Conservation (phyloP, 495 filamentous ascomycete species). For the Lichenothelia convexa region DNA sequence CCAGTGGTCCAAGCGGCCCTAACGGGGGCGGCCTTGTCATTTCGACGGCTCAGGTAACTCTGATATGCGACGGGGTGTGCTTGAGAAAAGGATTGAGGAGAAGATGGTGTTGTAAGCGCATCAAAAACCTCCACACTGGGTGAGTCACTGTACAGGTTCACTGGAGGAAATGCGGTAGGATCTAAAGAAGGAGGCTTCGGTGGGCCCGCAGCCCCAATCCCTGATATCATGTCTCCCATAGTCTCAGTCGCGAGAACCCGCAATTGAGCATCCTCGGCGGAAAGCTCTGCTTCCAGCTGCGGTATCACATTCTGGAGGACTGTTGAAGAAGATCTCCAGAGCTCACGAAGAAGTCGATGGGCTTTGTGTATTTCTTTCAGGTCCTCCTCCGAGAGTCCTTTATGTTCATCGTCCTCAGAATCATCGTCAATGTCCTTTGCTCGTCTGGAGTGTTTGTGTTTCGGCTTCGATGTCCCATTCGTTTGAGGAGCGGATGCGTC, state of each 20-base stretch:
- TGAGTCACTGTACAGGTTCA: too few relatives aligned
- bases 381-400: constrained; percentile 59
- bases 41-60: constrained; percentile 60
- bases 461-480: constrained; percentile 19
- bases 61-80: constrained; percentile 60
- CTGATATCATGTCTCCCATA: constrained; percentile 79
- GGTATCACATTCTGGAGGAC: constrained; percentile 88
- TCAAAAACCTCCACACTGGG: constrained; percentile 44
- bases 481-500: constrained; percentile 48
- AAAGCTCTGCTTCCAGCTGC: constrained; percentile 81
- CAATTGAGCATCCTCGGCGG: constrained; percentile 71
- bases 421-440: constrained; percentile 38
- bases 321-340: constrained; percentile 81
- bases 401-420: constrained; percentile 44
- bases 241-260: constrained; percentile 81
- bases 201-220: constrained; percentile 75
- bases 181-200: constrained; percentile 56
- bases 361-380: constrained; percentile 76
- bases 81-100: constrained; percentile 67
- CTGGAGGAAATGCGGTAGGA: constrained; percentile 62
- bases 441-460: constrained; percentile 11
- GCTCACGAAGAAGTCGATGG: constrained; percentile 70
- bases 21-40: constrained; percentile 67
- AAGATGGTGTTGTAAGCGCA: constrained; percentile 58
- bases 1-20: constrained; percentile 70